Evolutionary conservation across 2,329 filamentous ascomycete species (phyloP).

Genomic region (Metarhizium humberi): DNA sequence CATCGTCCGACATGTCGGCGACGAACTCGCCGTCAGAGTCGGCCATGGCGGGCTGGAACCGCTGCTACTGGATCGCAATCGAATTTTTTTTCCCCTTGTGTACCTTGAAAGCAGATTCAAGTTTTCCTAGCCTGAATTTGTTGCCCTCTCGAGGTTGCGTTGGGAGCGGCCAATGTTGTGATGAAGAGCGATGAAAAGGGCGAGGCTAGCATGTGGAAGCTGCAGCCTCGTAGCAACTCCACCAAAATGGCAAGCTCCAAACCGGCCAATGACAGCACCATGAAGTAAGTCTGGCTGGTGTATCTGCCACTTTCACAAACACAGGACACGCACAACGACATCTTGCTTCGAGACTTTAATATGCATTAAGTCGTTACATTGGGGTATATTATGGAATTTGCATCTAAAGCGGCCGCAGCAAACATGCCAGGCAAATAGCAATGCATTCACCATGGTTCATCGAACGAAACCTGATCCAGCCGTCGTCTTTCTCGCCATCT

Average conservation of each 20-base stretch:
- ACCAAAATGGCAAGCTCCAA: neutral
- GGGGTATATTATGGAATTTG: conserved; percentile 6
- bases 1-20: conserved; percentile 55
- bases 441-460: neutral
- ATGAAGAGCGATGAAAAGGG: neutral
- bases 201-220: neutral
- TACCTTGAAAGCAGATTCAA: neutral
- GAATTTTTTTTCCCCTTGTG: neutral
- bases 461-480: neutral
- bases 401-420: neutral
- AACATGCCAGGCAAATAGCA: neutral
- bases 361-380: conserved; percentile 5
- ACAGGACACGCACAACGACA: neutral
- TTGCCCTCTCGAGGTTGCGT: neutral
- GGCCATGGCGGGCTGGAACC: conserved; percentile 41
- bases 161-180: neutral
- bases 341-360: neutral
- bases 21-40: conserved; percentile 67
- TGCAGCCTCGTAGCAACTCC: neutral
- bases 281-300: neutral
- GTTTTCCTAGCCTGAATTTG: neutral
- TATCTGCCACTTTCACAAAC: neutral
- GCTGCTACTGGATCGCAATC: neutral
- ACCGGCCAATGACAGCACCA: neutral
- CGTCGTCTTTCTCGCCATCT: neutral